Conservation (phyloP, 139 green algal species). For the Penium margaritaceum region DNA sequence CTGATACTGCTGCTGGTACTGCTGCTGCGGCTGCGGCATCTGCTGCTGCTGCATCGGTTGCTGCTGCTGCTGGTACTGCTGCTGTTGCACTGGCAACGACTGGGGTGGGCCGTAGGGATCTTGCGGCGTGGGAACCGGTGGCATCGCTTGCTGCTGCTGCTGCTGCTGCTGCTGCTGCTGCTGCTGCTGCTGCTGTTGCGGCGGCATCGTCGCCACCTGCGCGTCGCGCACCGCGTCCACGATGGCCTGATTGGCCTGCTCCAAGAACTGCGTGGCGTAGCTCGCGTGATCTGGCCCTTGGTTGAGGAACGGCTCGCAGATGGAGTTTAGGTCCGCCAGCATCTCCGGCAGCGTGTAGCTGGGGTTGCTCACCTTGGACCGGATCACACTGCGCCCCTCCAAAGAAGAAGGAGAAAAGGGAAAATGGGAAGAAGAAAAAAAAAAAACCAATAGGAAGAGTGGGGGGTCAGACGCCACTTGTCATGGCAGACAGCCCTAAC, state of each 20-base stretch:
- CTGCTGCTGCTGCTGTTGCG: not conserved
- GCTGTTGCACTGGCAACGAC: not conserved
- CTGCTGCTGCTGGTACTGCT: not conserved
- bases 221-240: not conserved
- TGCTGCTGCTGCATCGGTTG: not conserved
- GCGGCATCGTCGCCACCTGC: constrained; percentile 1
- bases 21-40: not conserved
- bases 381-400: not conserved
- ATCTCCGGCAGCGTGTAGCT: not conserved
- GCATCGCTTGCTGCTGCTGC: too few relatives aligned
- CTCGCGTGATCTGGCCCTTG: not conserved
- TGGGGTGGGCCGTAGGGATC: too few relatives aligned
- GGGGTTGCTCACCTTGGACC: not conserved
- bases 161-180: constrained; percentile 2
- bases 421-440: too few relatives aligned
- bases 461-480: too few relatives aligned
- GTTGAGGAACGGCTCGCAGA: constrained; percentile 5
- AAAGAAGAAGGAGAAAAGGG: too few relatives aligned
- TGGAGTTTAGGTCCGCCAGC: constrained; percentile 5
- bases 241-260: not conserved
- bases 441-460: too few relatives aligned
- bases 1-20: not conserved
- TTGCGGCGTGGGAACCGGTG: too few relatives aligned
- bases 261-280: constrained; percentile 3
- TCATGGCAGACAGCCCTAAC: too few relatives aligned